Base-by-base conservation (phyloP, 1,284 basidiomycete genomes). In the Volvariella volvacea region DNA sequence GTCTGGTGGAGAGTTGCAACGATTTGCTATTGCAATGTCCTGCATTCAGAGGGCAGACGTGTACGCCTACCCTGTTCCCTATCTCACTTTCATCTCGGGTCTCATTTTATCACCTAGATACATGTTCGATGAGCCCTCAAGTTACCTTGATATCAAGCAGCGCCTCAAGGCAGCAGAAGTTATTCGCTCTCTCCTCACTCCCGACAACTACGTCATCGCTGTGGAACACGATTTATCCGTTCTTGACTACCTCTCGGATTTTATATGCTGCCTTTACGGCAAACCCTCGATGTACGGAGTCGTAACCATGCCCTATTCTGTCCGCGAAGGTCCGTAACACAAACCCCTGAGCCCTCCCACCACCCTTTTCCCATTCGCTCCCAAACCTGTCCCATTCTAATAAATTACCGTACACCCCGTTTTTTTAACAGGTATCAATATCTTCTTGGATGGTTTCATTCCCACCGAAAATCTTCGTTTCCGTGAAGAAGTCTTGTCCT, bases 191-290 rank as follows among this genome's bases (percentile, higher is more conserved):
- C 71, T 98, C 44, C 78, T 96, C 39, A 74, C 67, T 9, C 78
- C 90, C 3, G 78, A 78, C 55, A 86, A 88, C 67, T 98, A 96
- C 59, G 88, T 98, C 51, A 85, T 98, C 48, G 90, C 90, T 39
- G 94, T 98, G 49, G 94, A 98, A 73, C 94, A 98, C 76, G 94
- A 98, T 75, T 67, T 98, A 58, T 93, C 94, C 3, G 92, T 96
- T 17, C 77, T 97, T 43, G 94, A 98, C 65, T 98, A 97, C 67
- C 77, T 97, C 14, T 97, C 93, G 48, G 94, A 98, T 66, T 98
- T 91, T 61, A 84, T 97, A 59, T 98, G 94, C 66, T 92, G 90
- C 68, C 68, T 98, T 38, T 98, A 98, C 66, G 94, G 94, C 55
- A 93, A 94, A 59, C 93, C 94, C 2, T 92, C 91, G 12, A 90